Conservation (phyloP, 2,329 filamentous ascomycete genomes). For the Dothideomycetes sp. region DNA sequence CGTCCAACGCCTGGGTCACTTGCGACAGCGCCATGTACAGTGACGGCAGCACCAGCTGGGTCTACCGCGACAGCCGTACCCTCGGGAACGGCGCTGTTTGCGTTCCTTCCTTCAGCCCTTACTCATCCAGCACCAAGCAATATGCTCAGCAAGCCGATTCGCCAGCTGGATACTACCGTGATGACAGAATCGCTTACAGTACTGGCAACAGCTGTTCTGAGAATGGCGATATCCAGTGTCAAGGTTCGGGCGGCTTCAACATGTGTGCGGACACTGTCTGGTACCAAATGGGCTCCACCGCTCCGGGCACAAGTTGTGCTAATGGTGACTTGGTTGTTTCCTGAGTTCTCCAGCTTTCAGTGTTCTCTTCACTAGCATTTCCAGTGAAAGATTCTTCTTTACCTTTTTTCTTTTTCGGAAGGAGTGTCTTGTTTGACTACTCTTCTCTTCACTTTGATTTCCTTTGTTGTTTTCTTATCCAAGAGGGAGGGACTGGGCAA, state of each 20-base stretch:
- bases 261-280: slow-evolving; percentile 26
- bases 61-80: slow-evolving; percentile 24
- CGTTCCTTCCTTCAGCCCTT: slow-evolving; percentile 24
- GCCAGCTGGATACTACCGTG: slow-evolving; percentile 22
- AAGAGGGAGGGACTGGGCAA: too few relatives aligned
- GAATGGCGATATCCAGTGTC: slow-evolving; percentile 23
- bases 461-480: too few relatives aligned
- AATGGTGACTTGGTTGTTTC: slow-evolving; percentile 21
- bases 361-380: too few relatives aligned
- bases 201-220: slow-evolving; percentile 22
- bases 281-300: slow-evolving; percentile 25
- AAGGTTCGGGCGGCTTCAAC: slow-evolving; percentile 21
- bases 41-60: slow-evolving; percentile 21
- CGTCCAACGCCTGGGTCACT: slow-evolving; percentile 26
- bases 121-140: slow-evolving; percentile 14
- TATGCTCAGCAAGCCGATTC: slow-evolving; percentile 22
- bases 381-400: too few relatives aligned
- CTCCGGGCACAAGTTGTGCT: slow-evolving; percentile 22
- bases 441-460: too few relatives aligned
- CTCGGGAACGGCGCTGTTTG: slow-evolving; percentile 31
- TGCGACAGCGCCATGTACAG: slow-evolving; percentile 25
- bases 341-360: too few relatives aligned
- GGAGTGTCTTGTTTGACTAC: too few relatives aligned
- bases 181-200: slow-evolving; percentile 26
- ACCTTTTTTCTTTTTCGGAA: too few relatives aligned